These are phyloP conservation scores for Coleophoma eucalyptorum DNA, from an alignment of 2,329 filamentous ascomycete species.

Conservation along the genomic window DNA sequence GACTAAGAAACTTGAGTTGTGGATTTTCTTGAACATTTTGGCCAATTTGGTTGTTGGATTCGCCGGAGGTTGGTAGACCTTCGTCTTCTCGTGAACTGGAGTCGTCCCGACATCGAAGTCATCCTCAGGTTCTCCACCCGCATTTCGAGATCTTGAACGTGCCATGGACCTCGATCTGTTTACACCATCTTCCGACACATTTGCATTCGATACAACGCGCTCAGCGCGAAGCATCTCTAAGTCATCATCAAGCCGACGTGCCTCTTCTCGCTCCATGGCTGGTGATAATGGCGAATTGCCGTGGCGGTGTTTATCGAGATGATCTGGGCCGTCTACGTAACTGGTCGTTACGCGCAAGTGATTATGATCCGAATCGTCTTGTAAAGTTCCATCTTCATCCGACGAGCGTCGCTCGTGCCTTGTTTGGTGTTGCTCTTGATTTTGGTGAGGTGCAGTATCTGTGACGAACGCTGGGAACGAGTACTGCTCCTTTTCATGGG, in stretches of 20 bases:
- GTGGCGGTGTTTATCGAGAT: slow-evolving; percentile 15
- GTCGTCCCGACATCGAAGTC: slow-evolving; percentile 52
- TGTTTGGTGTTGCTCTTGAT: not conserved
- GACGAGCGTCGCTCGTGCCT: slow-evolving; percentile 19
- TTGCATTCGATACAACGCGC: slow-evolving; percentile 40
- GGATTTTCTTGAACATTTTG: slow-evolving; percentile 61
- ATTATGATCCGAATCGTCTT: slow-evolving; percentile 28
- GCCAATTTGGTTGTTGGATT: slow-evolving; percentile 59
- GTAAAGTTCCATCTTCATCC: slow-evolving; percentile 27
- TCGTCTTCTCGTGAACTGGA: slow-evolving; percentile 63
- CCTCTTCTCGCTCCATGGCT: slow-evolving; percentile 54
- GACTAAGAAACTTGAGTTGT: slow-evolving; percentile 61
- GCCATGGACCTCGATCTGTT: slow-evolving; percentile 33
- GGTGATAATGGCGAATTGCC: slow-evolving; percentile 37
- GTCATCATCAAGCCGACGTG: slow-evolving; percentile 61
- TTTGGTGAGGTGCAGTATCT: slow-evolving; percentile 4
- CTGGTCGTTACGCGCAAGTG: slow-evolving; percentile 45
- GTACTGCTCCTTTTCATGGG: slow-evolving; percentile 24
- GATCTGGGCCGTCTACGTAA: slow-evolving; percentile 27
- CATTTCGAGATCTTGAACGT: slow-evolving; percentile 36
- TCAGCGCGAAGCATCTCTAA: slow-evolving; percentile 62
- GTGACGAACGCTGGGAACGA: slow-evolving; percentile 25
- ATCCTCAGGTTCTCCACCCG: slow-evolving; percentile 54
- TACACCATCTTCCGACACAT: slow-evolving; percentile 23
- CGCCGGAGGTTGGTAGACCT: slow-evolving; percentile 60